A percentile compares a stretch with the other conserved stretches of the same genome.
Evolutionary conservation across 495 filamentous ascomycete species (phyloP).

Genomic region (Hypoxylon fuscum): DNA sequence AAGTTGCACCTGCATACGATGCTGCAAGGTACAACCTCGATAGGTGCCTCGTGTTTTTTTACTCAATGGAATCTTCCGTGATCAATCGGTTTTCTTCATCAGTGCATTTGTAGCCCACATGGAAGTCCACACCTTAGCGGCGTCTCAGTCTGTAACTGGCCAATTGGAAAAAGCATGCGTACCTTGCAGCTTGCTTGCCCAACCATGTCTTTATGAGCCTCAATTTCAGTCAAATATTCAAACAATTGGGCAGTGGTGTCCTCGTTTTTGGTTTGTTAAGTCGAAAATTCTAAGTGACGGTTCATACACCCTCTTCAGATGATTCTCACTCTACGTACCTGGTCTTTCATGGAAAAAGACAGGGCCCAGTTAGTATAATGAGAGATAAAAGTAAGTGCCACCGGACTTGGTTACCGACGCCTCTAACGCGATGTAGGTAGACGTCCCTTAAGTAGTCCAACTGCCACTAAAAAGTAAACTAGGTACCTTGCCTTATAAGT

Average conservation of each 20-base stretch:
- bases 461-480: slow-evolving; percentile 13
- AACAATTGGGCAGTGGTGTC: not conserved
- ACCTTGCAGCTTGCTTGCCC: slow-evolving; percentile 17
- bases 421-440: slow-evolving; percentile 16
- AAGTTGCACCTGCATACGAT: slow-evolving; percentile 10
- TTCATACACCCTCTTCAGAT: too few species aligned
- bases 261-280: too few species aligned
- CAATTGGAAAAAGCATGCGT: slow-evolving; percentile 12
- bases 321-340: too few species aligned
- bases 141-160: slow-evolving; percentile 8
- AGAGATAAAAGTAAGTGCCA: not conserved
- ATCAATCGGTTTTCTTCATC: slow-evolving; percentile 9
- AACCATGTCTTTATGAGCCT: slow-evolving; percentile 12
- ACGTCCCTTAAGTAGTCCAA: slow-evolving; percentile 3
- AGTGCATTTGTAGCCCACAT: slow-evolving; percentile 7
- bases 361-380: too few species aligned
- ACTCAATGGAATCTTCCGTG: slow-evolving; percentile 14
- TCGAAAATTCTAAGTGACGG: too few species aligned
- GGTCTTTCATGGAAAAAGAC: too few species aligned
- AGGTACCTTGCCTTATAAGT: not conserved
- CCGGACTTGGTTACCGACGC: slow-evolving; percentile 10
- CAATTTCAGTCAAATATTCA: not conserved
- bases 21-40: slow-evolving; percentile 25
- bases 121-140: not conserved
- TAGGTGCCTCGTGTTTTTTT: not conserved